Base-by-base conservation (phyloP, 2,329 filamentous ascomycete species). In the Dichotomopilus funicola region DNA sequence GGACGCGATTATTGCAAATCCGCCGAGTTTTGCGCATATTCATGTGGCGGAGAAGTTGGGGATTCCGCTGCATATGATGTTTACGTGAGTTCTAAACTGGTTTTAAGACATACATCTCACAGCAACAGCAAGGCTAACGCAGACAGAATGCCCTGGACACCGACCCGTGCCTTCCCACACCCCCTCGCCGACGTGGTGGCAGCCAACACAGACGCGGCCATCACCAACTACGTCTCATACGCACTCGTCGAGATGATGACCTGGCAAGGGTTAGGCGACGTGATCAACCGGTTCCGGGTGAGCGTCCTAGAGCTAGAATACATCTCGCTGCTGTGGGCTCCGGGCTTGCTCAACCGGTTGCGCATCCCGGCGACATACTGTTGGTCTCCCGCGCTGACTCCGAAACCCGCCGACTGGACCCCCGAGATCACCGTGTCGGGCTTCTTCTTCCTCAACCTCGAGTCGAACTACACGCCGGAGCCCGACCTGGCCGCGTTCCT, bases 61-160 rank as follows among this genome's bases (percentile, higher is more conserved):
- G 0, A 83, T 90, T 49, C 87, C 87, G 0, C 66, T 90, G 7
- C 87, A 91, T 63, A 82, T 95, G 70, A 95, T 95, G 88, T 96
- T 95, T 71, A 96, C 91, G 81, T 88, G 75, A 70, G 84, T 59
- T 10, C 13, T 31, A 12, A 9, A 7, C n/a, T n/a, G n/a, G n/a
- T n/a, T n/a, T n/a, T n/a, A n/a, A n/a, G n/a, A n/a, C n/a, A n/a
- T n/a, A n/a, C n/a, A n/a, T n/a, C n/a, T n/a, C n/a, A 50, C n/a
- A 11, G 13, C 27, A 50, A 3, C 11, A 83, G 63, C 74, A 87
- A 62, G 83, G 2, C 19, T 27, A 27, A 27, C 19, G 19, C 19
- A 87, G 79, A 87, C 86, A 68, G 94, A 87, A 95, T 96, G 89
- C 91, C 91, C 0, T 95, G 89, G 86, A 88, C 88, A 1, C 86